Conservation (phyloP, 2,329 filamentous ascomycete genomes). For the Zasmidium angulare region DNA sequence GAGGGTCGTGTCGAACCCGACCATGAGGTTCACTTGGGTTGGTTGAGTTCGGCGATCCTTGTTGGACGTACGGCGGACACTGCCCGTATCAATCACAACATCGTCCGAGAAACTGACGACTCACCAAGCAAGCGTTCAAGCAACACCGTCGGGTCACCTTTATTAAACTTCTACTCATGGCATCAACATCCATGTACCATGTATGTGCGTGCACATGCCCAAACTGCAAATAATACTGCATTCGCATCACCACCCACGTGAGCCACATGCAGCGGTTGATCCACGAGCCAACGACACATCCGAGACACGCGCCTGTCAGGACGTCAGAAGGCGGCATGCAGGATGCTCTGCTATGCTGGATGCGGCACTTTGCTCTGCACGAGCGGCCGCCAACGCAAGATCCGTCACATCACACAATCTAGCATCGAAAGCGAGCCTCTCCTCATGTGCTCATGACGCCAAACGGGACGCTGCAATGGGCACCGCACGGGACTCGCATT, state of each 20-base stretch:
- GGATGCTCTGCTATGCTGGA: neutral
- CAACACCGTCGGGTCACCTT: too few species aligned
- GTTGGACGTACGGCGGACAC: neutral
- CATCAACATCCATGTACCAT: neutral
- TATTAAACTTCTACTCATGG: too few species aligned
- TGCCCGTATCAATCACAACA: neutral
- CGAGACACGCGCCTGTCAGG: neutral
- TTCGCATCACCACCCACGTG: neutral
- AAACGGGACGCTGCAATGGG: neutral
- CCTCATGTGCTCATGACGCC: neutral
- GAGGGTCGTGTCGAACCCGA: neutral
- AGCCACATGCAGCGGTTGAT: neutral
- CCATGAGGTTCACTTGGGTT: neutral
- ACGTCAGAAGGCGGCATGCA: neutral
- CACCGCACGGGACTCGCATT: neutral
- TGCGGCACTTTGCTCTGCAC: neutral
- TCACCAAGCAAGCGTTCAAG: too few species aligned
- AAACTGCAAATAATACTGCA: too few species aligned
- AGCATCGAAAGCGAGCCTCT: too few species aligned
- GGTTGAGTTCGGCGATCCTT: neutral
- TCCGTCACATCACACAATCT: neutral
- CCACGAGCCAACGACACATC: neutral
- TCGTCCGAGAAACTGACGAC: too few species aligned
- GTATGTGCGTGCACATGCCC: too few species aligned
- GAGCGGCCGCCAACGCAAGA: neutral